These are phyloP conservation scores for Psilocybe tampanensis DNA, from an alignment of 768 basidiomycete species.

Conservation along the genomic window DNA sequence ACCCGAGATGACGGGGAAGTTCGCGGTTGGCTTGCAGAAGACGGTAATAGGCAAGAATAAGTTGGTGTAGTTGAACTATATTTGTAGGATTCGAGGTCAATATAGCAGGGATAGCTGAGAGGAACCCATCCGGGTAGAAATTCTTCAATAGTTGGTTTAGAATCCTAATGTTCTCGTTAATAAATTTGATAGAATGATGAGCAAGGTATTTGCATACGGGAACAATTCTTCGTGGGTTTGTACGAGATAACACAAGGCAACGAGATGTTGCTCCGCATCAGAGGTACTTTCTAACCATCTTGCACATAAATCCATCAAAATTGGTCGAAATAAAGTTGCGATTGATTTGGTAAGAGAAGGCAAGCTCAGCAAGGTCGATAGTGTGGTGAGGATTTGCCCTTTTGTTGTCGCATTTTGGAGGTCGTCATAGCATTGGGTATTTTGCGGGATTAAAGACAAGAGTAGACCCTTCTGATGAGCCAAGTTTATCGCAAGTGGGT, in stretches of 20 bases:
- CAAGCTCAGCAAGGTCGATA: conserved; percentile 62
- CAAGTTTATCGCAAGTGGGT: conserved; percentile 65
- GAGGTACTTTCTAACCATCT: conserved; percentile 67
- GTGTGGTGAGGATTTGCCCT: conserved; percentile 45
- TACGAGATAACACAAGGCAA: conserved; percentile 63
- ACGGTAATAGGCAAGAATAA: conserved; percentile 82
- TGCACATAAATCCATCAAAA: conserved; percentile 79
- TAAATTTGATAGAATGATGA: conserved; percentile 8
- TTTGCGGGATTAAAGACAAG: conserved; percentile 42
- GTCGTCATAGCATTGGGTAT: conserved; percentile 38
- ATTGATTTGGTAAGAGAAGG: conserved; percentile 67
- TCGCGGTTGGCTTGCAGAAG: conserved; percentile 74
- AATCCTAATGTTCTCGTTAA: conserved; percentile 42
- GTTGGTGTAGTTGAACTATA: conserved; percentile 55
- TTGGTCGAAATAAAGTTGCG: conserved; percentile 70
- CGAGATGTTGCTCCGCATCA: conserved; percentile 46
- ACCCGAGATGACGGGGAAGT: conserved; percentile 61
- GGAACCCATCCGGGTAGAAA: conserved; percentile 53
- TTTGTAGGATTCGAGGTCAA: conserved; percentile 38
- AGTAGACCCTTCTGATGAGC: conserved; percentile 52
- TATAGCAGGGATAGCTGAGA: conserved; percentile 45
- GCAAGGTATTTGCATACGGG: conserved; percentile 49
- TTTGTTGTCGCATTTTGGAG: conserved; percentile 43
- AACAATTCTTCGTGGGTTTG: conserved; percentile 74
- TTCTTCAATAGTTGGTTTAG: conserved; percentile 52